phyloP scores from a whole-genome alignment of 768 basidiomycete genomes.

The Leccinum incarnatum region DNA sequence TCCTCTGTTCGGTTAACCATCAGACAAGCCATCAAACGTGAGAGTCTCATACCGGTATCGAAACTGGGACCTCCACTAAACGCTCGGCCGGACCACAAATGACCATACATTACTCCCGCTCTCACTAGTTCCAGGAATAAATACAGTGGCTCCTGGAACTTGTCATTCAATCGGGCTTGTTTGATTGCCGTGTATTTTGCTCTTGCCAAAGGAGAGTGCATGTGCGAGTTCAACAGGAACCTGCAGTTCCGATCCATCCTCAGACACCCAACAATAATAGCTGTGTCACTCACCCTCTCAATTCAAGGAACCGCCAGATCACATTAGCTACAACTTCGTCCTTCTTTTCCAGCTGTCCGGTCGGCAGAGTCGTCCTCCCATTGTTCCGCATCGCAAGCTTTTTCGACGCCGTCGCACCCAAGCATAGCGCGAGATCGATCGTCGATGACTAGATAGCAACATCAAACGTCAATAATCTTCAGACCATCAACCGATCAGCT shows the following conservation, averaged over 20 bases:
- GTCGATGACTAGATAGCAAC: slow-evolving; percentile 74
- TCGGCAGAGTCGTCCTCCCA: slow-evolving; percentile 45
- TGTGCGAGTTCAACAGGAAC: slow-evolving; percentile 85
- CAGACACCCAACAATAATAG: not conserved
- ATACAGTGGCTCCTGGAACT: slow-evolving; percentile 96
- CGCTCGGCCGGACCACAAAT: slow-evolving; percentile 81
- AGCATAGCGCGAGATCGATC: slow-evolving; percentile 91
- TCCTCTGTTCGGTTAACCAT: slow-evolving; percentile 57
- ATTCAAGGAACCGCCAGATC: slow-evolving; percentile 96
- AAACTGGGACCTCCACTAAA: slow-evolving; percentile 96
- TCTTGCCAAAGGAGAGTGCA: slow-evolving; percentile 84
- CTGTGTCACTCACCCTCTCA: slow-evolving; percentile 67
- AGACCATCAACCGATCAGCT: slow-evolving; percentile 14
- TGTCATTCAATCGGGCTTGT: slow-evolving; percentile 85
- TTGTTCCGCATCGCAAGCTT: slow-evolving; percentile 81
- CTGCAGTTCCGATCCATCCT: slow-evolving; percentile 39
- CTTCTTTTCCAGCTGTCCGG: slow-evolving; percentile 81
- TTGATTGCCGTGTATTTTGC: slow-evolving; percentile 86
- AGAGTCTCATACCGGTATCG: slow-evolving; percentile 66
- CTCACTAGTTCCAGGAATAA: slow-evolving; percentile 93
- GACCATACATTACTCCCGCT: slow-evolving; percentile 96
- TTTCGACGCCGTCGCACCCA: slow-evolving; percentile 86
- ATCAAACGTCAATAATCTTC: slow-evolving; percentile 24
- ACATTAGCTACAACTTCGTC: slow-evolving; percentile 98
- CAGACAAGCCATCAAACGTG: slow-evolving; percentile 27